A percentile compares a stretch with the other conserved stretches of the same genome.
Evolutionary conservation across 257 asterid genomes (phyloP).

Genomic region (Lavandula angustifolia): DNA sequence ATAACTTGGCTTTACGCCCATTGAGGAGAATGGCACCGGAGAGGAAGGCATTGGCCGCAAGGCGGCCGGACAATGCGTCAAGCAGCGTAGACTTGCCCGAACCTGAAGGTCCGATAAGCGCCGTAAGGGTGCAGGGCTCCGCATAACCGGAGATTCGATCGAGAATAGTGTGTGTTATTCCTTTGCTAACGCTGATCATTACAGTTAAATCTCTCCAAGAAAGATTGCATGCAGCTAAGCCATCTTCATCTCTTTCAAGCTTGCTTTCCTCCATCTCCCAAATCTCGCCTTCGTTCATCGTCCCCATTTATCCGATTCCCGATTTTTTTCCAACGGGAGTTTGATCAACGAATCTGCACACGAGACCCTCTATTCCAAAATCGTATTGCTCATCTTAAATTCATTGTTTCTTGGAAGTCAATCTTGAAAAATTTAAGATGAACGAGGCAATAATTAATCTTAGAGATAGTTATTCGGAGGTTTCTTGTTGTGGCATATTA

Average conservation of each 20-base stretch:
- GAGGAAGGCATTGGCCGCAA: conserved; percentile 80
- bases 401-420: no score
- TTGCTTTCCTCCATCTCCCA: background rate
- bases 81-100: conserved; percentile 91
- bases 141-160: conserved; percentile 77
- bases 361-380: background rate
- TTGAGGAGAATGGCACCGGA: conserved; percentile 78
- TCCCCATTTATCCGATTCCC: background rate
- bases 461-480: no score
- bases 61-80: conserved; percentile 79
- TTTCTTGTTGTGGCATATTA: no score
- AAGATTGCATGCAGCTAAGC: conserved; percentile 35
- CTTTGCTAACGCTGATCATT: conserved; percentile 60
- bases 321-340: no score
- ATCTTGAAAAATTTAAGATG: no score
- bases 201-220: conserved; percentile 87
- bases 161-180: conserved; percentile 70
- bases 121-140: conserved; percentile 82
- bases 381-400: background rate
- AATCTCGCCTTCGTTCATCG: background rate
- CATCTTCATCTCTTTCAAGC: background rate
- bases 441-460: no score
- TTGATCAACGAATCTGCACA: background rate
- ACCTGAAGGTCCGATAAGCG: conserved; percentile 97
- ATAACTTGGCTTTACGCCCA: conserved; percentile 83